A percentile compares a stretch with the other conserved stretches of the same genome.
These are phyloP conservation scores for Ganoderma lucidum DNA, from an alignment of 1,284 basidiomycete species.

Conservation along the genomic window DNA sequence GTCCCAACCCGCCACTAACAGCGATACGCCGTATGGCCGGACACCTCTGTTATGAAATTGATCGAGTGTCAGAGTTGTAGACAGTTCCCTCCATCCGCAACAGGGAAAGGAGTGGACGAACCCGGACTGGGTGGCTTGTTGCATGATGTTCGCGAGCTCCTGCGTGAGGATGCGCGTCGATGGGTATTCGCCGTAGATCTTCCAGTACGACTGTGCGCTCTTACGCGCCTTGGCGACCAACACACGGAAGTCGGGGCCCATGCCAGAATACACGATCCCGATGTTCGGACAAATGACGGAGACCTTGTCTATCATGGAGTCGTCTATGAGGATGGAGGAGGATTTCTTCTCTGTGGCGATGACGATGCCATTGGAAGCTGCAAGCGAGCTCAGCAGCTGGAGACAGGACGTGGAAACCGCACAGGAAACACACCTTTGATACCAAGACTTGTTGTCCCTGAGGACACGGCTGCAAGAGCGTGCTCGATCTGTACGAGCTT, in stretches of 20 bases:
- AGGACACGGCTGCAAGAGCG: constrained; percentile 96
- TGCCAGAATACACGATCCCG: constrained; percentile 98
- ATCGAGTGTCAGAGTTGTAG: constrained; percentile 8
- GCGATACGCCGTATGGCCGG: constrained; percentile 95
- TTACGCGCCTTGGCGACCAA: constrained; percentile 95
- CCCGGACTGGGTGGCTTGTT: constrained; percentile 99
- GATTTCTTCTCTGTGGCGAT: constrained; percentile 99
- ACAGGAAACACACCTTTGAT: constrained; percentile 84
- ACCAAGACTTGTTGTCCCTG: constrained; percentile 96
- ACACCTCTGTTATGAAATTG: constrained; percentile 77
- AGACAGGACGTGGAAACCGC: constrained; percentile 8
- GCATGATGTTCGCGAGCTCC: constrained; percentile 98
- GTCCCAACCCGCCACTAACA: constrained; percentile 98
- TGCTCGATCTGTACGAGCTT: constrained; percentile 99
- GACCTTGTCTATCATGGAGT: constrained; percentile 97
- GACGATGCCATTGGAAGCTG: constrained; percentile 98
- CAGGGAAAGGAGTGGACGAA: constrained; percentile 49
- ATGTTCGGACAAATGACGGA: constrained; percentile 98
- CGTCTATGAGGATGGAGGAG: constrained; percentile 96
- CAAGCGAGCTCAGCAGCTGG: constrained; percentile 19
- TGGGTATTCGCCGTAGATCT: constrained; percentile 99
- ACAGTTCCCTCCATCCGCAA: constrained; percentile 13
- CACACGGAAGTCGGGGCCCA: constrained; percentile 98
- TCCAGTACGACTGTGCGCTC: constrained; percentile 99
- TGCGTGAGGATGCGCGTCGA: constrained; percentile 96